phyloP scores from a whole-genome alignment of 371 early-diverging fungal genomes.

The Mucor irregularis region DNA sequence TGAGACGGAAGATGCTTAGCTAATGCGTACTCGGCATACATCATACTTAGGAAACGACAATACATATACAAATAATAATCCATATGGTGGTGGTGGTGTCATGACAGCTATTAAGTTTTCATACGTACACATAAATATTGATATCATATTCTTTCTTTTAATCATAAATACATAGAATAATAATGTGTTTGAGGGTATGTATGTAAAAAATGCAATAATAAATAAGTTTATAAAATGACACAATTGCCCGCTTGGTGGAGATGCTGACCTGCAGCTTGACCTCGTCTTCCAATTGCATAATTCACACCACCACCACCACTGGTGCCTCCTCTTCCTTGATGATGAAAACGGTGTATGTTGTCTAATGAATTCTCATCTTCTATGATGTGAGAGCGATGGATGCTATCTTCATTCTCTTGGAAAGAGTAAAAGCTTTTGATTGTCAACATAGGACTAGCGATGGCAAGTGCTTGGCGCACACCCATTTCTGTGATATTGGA shows the following conservation, averaged over 20 bases:
- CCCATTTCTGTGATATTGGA: conserved; percentile 44
- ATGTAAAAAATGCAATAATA: too few species aligned
- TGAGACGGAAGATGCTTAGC: too few species aligned
- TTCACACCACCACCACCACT: neutral
- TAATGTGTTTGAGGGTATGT: too few species aligned
- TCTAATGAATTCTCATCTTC: neutral
- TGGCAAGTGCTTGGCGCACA: conserved; percentile 31
- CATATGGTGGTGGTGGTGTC: too few species aligned
- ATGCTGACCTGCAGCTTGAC: conserved; percentile 3
- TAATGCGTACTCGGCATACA: too few species aligned
- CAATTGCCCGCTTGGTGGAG: conserved; percentile 24
- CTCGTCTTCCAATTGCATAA: conserved; percentile 7
- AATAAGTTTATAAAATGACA: conserved; percentile 26
- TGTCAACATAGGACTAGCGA: conserved; percentile 33
- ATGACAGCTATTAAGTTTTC: too few species aligned
- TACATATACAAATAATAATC: too few species aligned
- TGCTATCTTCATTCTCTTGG: conserved; percentile 1
- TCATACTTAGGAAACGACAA: too few species aligned
- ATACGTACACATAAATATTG: too few species aligned
- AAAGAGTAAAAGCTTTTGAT: conserved; percentile 52
- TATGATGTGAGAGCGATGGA: neutral
- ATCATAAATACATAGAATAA: too few species aligned
- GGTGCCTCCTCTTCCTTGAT: neutral
- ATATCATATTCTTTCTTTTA: too few species aligned
- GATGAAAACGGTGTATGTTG: neutral